A percentile compares a stretch with the other conserved stretches of the same genome.
Conservation (phyloP, 2,329 filamentous ascomycete species). For the Stagonosporopsis tanaceti region DNA sequence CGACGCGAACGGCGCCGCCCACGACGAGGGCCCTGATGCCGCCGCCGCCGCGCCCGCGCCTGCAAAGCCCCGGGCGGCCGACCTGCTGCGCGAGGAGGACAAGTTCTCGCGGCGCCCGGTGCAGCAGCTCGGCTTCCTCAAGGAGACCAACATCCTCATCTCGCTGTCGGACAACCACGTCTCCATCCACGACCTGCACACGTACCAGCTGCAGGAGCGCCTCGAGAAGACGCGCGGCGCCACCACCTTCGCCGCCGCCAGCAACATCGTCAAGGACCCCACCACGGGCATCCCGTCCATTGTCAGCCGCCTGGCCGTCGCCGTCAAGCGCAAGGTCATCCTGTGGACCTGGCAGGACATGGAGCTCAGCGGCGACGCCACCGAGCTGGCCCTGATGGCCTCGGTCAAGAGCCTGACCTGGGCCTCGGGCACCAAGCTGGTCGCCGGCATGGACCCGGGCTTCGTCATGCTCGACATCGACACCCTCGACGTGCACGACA, state of each 20-base stretch:
- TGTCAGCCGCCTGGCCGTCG: slow-evolving; percentile 88
- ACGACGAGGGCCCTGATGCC: slow-evolving; percentile 27
- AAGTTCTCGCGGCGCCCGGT: slow-evolving; percentile 91
- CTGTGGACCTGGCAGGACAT: slow-evolving; percentile 97
- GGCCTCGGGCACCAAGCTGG: slow-evolving; percentile 84
- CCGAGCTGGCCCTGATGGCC: slow-evolving; percentile 81
- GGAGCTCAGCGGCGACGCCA: slow-evolving; percentile 77
- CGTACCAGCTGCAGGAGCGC: slow-evolving; percentile 81
- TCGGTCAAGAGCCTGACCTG: slow-evolving; percentile 89
- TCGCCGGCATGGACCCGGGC: slow-evolving; percentile 89
- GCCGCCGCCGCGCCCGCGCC: neutral
- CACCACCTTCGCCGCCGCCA: slow-evolving; percentile 88
- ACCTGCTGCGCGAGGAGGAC: slow-evolving; percentile 89
- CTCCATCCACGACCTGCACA: slow-evolving; percentile 87
- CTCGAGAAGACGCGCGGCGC: slow-evolving; percentile 87
- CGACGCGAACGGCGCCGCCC: neutral
- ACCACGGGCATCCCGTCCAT: slow-evolving; percentile 90
- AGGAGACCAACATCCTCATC: slow-evolving; percentile 90
- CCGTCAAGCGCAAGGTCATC: slow-evolving; percentile 87
- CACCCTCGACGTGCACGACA: slow-evolving; percentile 75
- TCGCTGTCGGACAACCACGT: slow-evolving; percentile 91
- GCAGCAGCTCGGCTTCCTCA: slow-evolving; percentile 93
- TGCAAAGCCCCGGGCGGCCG: slow-evolving; percentile 64
- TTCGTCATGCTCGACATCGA: slow-evolving; percentile 90
- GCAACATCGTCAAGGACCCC: slow-evolving; percentile 91